Percentiles rank a stretch among this genome's conserved stretches.
Conservation (phyloP, 2,329 filamentous ascomycete genomes). For the Remersonia thermophila region DNA sequence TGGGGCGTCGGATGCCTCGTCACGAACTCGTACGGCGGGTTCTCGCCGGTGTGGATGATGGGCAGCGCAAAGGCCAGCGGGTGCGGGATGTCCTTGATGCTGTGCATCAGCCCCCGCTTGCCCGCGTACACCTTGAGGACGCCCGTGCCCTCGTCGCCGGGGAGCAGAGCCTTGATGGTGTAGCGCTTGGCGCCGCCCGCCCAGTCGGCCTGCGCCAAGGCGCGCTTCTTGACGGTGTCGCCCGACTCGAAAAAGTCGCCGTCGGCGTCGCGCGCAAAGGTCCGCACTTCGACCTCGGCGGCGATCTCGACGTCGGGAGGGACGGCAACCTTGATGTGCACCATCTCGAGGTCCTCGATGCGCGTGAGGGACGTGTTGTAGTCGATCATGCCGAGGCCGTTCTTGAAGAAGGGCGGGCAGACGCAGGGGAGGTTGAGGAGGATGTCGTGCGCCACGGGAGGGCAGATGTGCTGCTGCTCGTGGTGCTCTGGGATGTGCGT, state of each 20-base stretch:
- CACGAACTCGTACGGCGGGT: constrained; percentile 88
- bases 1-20: constrained; percentile 91
- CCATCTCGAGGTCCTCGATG: constrained; percentile 85
- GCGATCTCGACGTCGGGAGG: constrained; percentile 83
- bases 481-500: constrained; percentile 85
- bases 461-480: constrained; percentile 84
- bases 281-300: constrained; percentile 80
- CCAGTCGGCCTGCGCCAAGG: constrained; percentile 87
- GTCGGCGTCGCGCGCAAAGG: constrained; percentile 69
- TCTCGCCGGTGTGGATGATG: constrained; percentile 79
- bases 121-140: constrained; percentile 87
- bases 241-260: constrained; percentile 91
- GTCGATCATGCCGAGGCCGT: constrained; percentile 65
- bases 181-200: constrained; percentile 76
- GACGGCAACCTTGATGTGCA: constrained; percentile 78
- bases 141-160: constrained; percentile 82
- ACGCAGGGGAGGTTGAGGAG: constrained; percentile 76
- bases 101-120: constrained; percentile 92
- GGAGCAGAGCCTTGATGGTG: constrained; percentile 82
- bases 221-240: constrained; percentile 72
- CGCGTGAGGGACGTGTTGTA: constrained; percentile 81
- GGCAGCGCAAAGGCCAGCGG: constrained; percentile 82
- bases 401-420: constrained; percentile 79
- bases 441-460: constrained; percentile 73
- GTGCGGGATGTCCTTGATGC: constrained; percentile 90